These are phyloP conservation scores for Zygoascus meyerae DNA, from an alignment of 1,139 yeast species.

Conservation along the genomic window DNA sequence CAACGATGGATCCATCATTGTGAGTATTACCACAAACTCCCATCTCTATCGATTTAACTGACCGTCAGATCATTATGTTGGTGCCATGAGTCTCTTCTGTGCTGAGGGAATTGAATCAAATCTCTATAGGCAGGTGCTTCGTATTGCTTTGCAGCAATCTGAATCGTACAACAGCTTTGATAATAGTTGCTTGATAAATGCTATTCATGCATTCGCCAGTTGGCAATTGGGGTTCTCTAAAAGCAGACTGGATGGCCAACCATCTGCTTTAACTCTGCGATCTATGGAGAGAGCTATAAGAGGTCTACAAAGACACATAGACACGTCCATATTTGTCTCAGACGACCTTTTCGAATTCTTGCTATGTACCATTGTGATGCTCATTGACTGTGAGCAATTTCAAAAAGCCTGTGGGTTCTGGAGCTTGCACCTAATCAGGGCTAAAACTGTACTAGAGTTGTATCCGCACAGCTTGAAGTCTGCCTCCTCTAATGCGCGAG, in stretches of 20 bases:
- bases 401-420: conserved; percentile 1
- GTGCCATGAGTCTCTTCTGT: not conserved
- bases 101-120: not conserved
- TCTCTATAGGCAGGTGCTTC: conserved; percentile 2
- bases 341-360: not conserved
- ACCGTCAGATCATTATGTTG: no score
- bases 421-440: not conserved
- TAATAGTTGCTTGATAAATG: not conserved
- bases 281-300: not conserved
- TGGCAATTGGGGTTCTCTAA: not conserved
- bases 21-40: no score
- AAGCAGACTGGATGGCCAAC: no score
- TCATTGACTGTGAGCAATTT: not conserved
- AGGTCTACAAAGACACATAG: not conserved
- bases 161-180: not conserved
- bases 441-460: not conserved
- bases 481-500: conserved; percentile 1
- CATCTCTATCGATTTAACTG: no score
- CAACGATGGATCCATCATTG: no score
- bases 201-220: not conserved
- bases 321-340: not conserved
- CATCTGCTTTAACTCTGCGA: not conserved
- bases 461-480: not conserved
- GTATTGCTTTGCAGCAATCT: not conserved
- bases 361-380: conserved; percentile 1